phyloP scores from a whole-genome alignment of 1,139 yeast species.

The Candida sp. region DNA sequence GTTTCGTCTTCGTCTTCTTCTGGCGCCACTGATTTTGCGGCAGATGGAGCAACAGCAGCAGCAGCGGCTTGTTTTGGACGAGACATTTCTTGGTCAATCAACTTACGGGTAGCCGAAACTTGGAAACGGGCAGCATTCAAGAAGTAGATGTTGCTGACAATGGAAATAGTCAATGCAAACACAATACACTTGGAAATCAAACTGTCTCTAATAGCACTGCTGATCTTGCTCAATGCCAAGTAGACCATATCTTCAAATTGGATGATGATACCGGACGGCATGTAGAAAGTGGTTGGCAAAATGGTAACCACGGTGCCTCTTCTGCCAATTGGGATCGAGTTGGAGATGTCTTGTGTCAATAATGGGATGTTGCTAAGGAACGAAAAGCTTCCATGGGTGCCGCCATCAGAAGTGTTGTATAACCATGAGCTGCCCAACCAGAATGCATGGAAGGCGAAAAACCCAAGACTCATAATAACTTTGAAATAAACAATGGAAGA shows the following conservation, averaged over 20 bases:
- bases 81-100: conserved; percentile 44
- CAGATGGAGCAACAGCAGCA: not conserved
- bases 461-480: conserved; percentile 66
- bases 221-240: conserved; percentile 57
- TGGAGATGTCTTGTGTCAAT: conserved; percentile 44
- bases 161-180: conserved; percentile 73
- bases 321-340: conserved; percentile 44
- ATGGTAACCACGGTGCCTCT: conserved; percentile 69
- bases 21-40: not conserved
- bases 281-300: conserved; percentile 68
- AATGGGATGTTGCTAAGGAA: conserved; percentile 24
- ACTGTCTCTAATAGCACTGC: conserved; percentile 81
- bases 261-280: conserved; percentile 67
- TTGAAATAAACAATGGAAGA: conserved; percentile 63
- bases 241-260: conserved; percentile 69
- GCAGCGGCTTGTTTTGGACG: conserved; percentile 23
- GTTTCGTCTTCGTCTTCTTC: conserved; percentile 13
- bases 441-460: conserved; percentile 74
- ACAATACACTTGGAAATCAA: conserved; percentile 80
- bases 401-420: conserved; percentile 39
- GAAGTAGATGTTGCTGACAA: conserved; percentile 82
- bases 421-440: conserved; percentile 80
- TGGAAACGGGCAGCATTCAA: conserved; percentile 77
- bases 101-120: conserved; percentile 42
- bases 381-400: conserved; percentile 17